A percentile compares a stretch with the other conserved stretches of the same genome.
These are phyloP conservation scores for Coemansia sp. DNA, from an alignment of 192 early-diverging fungal genomes.

Conservation along the genomic window DNA sequence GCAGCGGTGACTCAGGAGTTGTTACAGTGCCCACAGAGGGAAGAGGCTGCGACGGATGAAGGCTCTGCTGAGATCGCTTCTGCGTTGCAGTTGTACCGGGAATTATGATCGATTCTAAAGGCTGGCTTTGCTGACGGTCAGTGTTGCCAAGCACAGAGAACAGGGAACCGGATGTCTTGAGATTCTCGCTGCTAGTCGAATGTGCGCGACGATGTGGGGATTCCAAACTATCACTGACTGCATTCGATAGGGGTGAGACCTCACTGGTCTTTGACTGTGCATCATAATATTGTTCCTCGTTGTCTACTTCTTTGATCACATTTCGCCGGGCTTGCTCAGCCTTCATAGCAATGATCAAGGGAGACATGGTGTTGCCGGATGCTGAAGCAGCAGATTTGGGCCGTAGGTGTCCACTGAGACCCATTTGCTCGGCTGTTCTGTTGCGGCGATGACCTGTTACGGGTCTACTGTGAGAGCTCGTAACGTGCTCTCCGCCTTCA, in stretches of 20 bases:
- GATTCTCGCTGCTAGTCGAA: neutral
- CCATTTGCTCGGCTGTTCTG: conserved; percentile 13
- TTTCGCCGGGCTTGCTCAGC: conserved; percentile 35
- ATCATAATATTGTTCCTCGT: conserved; percentile 27
- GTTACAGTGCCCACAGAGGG: neutral
- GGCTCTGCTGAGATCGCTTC: conserved; percentile 1
- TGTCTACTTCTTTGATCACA: conserved; percentile 14
- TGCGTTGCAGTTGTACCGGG: neutral
- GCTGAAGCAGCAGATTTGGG: conserved; percentile 10
- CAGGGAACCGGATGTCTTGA: neutral
- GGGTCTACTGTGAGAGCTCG: neutral
- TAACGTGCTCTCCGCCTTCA: neutral
- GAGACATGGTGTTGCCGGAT: conserved; percentile 15
- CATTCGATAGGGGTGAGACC: neutral
- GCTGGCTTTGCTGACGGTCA: neutral
- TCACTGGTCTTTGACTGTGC: conserved; percentile 15
- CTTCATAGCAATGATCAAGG: conserved; percentile 38
- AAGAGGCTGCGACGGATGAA: neutral
- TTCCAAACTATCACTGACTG: neutral
- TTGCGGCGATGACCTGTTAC: conserved; percentile 25
- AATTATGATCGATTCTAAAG: neutral
- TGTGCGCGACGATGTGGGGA: conserved; percentile 11
- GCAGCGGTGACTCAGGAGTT: conserved; percentile 42
- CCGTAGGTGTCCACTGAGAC: neutral
- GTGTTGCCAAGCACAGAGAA: neutral